Evolutionary conservation across 169 alveolate genomes (phyloP), one percentile per base, ranked within the genome.

Genomic region (Sarcocystis neurona): DNA sequence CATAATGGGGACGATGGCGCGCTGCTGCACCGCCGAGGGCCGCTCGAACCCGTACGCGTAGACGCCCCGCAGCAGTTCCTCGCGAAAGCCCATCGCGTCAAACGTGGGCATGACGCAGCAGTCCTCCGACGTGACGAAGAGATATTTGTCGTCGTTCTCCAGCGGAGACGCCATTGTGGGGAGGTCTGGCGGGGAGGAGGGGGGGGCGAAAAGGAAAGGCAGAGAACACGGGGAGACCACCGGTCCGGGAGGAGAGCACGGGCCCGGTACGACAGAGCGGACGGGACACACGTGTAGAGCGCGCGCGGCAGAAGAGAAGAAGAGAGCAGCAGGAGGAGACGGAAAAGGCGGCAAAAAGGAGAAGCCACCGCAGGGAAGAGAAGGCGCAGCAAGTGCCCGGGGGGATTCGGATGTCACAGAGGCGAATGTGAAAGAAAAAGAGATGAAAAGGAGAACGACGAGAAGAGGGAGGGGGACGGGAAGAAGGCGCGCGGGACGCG

Each of bases 1-100:
- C 77, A 97, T 93, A 63, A 99, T 98, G 32, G 99, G 99, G 66
- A 97, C 96, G 87, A 99, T 98, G 58, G 99, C 99, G 87, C 99
- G 97, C 93, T 98, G 98, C 96, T 99, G 99, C 30, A 99, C 99
- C 23, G 99, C 99, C 32, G 99, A 98, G 39, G 99, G 99, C 85
- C 97, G 97, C 94, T 98, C 99, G 92, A 98, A 98, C 41, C 99
- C 99, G 93, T 97, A 98, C 39, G 99, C 97, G 90, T 97, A 98
- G 79, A 99, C 97, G 74, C 99, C 99, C 93, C 99, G 97, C 60
- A 98, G 95, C 44, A 98, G 94, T 85, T 98, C 99, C 92, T 98
- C 99, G 79, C 97, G 97, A 75, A 98, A 94, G 20, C 97, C 98
- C 96, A 98, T 93, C 0, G 95, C 96, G 66, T 97, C 99, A 92